These are phyloP conservation scores for Cicer bijugum DNA, from an alignment of 306 rosid species.

Conservation along the genomic window DNA sequence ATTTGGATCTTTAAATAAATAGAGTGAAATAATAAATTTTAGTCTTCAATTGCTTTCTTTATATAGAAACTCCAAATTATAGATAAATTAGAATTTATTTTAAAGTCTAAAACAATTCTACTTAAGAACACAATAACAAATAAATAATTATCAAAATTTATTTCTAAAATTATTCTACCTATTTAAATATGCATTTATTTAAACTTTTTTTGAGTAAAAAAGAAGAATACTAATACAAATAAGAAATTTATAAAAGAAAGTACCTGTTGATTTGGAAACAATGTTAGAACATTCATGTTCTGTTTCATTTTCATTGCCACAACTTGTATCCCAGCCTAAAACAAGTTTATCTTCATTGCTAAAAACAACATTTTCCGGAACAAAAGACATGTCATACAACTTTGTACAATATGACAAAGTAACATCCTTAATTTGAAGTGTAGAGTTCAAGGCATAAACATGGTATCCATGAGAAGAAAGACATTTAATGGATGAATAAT, in stretches of 20 bases:
- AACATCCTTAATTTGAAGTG: constrained; percentile 17
- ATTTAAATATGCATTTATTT: not conserved
- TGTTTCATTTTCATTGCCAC: constrained; percentile 19
- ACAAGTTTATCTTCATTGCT: not conserved
- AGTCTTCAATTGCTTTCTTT: no score
- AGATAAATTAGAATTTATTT: no score
- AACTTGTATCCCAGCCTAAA: constrained; percentile 33
- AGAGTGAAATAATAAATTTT: no score
- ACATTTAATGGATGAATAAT: constrained; percentile 26
- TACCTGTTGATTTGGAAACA: constrained; percentile 9
- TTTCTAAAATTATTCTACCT: not conserved
- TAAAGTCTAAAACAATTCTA: no score
- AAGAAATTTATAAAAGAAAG: not conserved
- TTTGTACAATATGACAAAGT: constrained; percentile 31
- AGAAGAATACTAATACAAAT: not conserved
- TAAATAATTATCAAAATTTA: not conserved
- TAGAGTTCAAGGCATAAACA: constrained; percentile 18
- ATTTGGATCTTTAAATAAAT: no score
- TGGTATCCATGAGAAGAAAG: constrained; percentile 11
- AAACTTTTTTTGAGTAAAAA: not conserved
- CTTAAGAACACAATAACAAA: no score
- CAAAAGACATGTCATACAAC: constrained; percentile 7
- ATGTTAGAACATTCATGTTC: constrained; percentile 9
- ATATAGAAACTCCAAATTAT: no score
- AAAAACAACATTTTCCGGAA: not conserved